Evolutionary conservation across 306 rosid genomes (phyloP), one percentile per base, ranked within the genome.

Genomic region (Citrullus amarus): DNA sequence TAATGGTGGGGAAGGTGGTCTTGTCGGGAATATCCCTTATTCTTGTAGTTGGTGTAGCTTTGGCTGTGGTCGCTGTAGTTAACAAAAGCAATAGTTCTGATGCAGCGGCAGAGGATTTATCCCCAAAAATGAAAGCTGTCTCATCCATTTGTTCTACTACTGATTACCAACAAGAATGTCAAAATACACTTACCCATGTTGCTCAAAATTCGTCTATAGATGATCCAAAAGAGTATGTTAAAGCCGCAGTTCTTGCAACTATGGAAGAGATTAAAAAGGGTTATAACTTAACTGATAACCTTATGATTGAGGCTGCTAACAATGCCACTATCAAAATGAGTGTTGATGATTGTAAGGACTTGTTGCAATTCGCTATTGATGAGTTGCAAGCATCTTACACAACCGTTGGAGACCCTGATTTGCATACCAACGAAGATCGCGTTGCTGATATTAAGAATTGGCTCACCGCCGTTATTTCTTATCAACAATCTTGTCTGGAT

Each of bases 31-130:
- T 88, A n/a, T 88, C 91, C 59, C 68, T 93, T 38, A 85, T 93
- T 53, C 88, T 93, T 0, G 86, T 91, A 2, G 93, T 91, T 1
- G 97, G 97, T 3, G 96, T 89, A 6, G 92, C 79, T 5, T 28
- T 89, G 0, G 93, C 91, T 0, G 83, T 87, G 2, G 84, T 87
- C 0, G 88, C 89, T 0, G 41, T 86, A 0, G 86, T 90, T 30
- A 56, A 56, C 48, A 55, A 83, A 53, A 18, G 22, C 14, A 81
- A 78, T 17, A 20, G 3, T 6, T 72, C 2, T 0, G 81, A 71
- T 1, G 54, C 48, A 10, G 22, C 5, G 1, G 18, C 1, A 6
- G 84, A 17, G 8, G n/a, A 2, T 4, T 54, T 65, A 2, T 79
- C 81, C 2, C 6, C 86, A 2, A 80, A 84, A 0, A 68, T 78